Conservation (phyloP, 495 filamentous ascomycete species). For the Annulohypoxylon moriforme region DNA sequence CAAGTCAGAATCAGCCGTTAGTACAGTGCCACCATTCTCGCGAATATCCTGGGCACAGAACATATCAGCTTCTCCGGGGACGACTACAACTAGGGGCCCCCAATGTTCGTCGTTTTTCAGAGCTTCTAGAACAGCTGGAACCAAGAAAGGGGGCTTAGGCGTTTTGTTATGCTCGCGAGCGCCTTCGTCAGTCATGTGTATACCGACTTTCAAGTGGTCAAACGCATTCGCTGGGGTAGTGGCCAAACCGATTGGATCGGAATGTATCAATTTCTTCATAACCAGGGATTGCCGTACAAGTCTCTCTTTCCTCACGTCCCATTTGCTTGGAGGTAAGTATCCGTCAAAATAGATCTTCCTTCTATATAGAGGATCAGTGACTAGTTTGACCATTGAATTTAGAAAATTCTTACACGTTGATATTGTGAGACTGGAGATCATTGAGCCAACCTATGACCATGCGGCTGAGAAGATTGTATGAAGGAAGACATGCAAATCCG, state of each 20-base stretch:
- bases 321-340: conserved; percentile 71
- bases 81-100: conserved; percentile 62
- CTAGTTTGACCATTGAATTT: background rate
- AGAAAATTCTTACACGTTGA: conserved; percentile 67
- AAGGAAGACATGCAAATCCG: conserved; percentile 64
- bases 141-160: conserved; percentile 72
- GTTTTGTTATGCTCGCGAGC: conserved; percentile 40
- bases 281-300: conserved; percentile 55
- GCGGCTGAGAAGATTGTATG: conserved; percentile 69
- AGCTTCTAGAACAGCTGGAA: conserved; percentile 74
- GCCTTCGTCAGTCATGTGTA: conserved; percentile 8
- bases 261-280: conserved; percentile 55
- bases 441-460: conserved; percentile 72
- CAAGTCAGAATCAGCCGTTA: conserved; percentile 82
- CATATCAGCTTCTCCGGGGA: conserved; percentile 77
- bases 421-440: conserved; percentile 59
- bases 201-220: conserved; percentile 6
- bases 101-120: conserved; percentile 59
- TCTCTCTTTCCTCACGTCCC: conserved; percentile 61
- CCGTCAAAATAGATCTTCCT: conserved; percentile 82
- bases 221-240: conserved; percentile 29
- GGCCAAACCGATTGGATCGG: conserved; percentile 43
- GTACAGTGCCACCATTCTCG: conserved; percentile 61
- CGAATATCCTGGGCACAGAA: conserved; percentile 71
- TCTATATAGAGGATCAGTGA: conserved; percentile 47